These are phyloP conservation scores for Nemania serpens DNA, from an alignment of 2,329 filamentous ascomycete genomes.

Conservation along the genomic window DNA sequence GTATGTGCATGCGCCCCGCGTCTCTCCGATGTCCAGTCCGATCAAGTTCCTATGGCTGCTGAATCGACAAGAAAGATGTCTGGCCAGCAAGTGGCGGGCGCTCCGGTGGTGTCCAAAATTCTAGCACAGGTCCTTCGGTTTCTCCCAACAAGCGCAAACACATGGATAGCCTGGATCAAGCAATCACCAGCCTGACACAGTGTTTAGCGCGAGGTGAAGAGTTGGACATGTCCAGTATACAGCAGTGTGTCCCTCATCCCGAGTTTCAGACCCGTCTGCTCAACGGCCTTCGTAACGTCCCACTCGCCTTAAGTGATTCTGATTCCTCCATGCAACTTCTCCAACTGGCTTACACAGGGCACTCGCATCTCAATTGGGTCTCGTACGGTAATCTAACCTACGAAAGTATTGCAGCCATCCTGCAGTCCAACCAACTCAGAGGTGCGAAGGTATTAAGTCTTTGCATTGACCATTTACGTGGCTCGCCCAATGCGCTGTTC, in stretches of 20 bases:
- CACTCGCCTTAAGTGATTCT: background rate
- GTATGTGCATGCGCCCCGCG: background rate
- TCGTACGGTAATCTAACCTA: slow-evolving; percentile 1
- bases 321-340: background rate
- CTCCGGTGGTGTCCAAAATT: background rate
- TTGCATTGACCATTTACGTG: background rate
- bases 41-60: background rate
- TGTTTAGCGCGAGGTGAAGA: background rate
- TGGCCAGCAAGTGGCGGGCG: background rate
- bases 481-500: background rate
- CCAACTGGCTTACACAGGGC: background rate
- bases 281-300: background rate
- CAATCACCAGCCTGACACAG: background rate
- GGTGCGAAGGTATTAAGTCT: background rate
- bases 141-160: background rate
- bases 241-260: background rate
- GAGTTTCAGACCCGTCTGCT: slow-evolving; percentile 2
- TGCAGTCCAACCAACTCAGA: background rate
- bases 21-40: background rate
- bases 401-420: background rate
- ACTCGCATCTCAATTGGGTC: background rate
- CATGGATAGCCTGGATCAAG: background rate
- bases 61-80: background rate
- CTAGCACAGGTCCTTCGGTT: background rate
- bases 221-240: background rate